A percentile compares a stretch with the other conserved stretches of the same genome.
phyloP scores from a whole-genome alignment of 1,139 yeast genomes.

The Yamadazyma dendronema region DNA sequence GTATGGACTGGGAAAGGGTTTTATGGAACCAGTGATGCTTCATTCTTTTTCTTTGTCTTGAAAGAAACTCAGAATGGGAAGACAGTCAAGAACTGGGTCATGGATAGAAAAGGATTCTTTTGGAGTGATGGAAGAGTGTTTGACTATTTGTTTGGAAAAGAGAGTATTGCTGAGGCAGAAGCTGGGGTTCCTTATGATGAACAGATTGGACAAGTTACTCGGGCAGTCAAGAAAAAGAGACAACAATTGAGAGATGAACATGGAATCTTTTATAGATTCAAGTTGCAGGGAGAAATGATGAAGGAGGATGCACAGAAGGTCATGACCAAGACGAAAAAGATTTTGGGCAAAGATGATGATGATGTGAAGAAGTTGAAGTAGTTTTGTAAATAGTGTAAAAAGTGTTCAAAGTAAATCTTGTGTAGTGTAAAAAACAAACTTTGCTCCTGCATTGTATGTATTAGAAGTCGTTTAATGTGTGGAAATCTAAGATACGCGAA shows the following conservation, averaged over 20 bases:
- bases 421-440: too few relatives aligned
- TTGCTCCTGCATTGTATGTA: too few relatives aligned
- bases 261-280: slow-evolving; percentile 42
- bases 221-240: slow-evolving; percentile 40
- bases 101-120: slow-evolving; percentile 80
- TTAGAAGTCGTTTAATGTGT: too few relatives aligned
- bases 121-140: slow-evolving; percentile 91
- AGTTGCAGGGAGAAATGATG: slow-evolving; percentile 36
- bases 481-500: too few relatives aligned
- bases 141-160: slow-evolving; percentile 78
- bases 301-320: slow-evolving; percentile 6
- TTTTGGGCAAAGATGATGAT: background rate
- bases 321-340: background rate
- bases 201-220: slow-evolving; percentile 41
- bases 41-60: slow-evolving; percentile 70
- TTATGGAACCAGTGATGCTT: slow-evolving; percentile 77
- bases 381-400: slow-evolving; percentile 1
- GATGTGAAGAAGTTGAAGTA: background rate
- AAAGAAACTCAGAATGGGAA: slow-evolving; percentile 51
- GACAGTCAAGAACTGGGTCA: slow-evolving; percentile 61
- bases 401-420: background rate
- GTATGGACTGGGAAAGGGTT: slow-evolving; percentile 86
- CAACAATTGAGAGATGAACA: slow-evolving; percentile 36
- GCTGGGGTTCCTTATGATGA: slow-evolving; percentile 70
- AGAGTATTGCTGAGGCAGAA: slow-evolving; percentile 71